Evolutionary conservation across 139 green algal species (phyloP), one percentile per base, ranked within the genome.

Genomic region (Raphidocelis subcapitata): DNA sequence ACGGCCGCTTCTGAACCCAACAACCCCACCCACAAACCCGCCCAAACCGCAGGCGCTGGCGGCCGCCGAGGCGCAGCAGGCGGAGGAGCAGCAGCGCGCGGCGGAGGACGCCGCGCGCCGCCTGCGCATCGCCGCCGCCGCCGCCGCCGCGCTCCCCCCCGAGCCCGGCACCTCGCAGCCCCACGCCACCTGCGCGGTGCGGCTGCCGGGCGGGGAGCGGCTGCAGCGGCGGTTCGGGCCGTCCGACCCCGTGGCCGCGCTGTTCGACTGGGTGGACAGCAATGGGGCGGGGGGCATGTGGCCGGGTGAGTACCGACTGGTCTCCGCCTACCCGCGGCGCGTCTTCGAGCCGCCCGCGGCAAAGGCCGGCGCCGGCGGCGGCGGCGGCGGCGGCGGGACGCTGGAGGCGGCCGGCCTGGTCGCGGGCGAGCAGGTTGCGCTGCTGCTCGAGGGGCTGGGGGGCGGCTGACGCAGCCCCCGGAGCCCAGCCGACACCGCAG

Each of bases 231-330:
- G 89, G 20, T 94, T 95, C 67, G n/a, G 49, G 31, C 35, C 77
- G 4, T 65, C 20, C 3, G 61, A 82, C 44, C 67, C 66, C 3
- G 52, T 88, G 51, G 49, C 76, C 18, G 32, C 65, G 62, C 73
- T 96, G 29, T 93, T 93, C 62, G 77, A 93, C 41, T 96, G 90
- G 60, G 80, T 87, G 28, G 86, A 95, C 52, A 67, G 78, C n/a
- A 82, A 63, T 65, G 69, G 75, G 3, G 77, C 65, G 37, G 82
- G 76, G 0, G 81, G 73, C 2, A 56, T 70, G 35, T 52, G 49
- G 55, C 75, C 74, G 10, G 81, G 68, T 3, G 72, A 49, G 14
- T 94, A 94, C 63, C 74, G 68, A 57, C 73, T 94, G 20, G 85
- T 94, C 5, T 82, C 79, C 28, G 84, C 93, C 49, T 91, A 88